Evolutionary conservation across 176 grass and related monocot genomes (phyloP).

Genomic region (Oryza longistaminata): DNA sequence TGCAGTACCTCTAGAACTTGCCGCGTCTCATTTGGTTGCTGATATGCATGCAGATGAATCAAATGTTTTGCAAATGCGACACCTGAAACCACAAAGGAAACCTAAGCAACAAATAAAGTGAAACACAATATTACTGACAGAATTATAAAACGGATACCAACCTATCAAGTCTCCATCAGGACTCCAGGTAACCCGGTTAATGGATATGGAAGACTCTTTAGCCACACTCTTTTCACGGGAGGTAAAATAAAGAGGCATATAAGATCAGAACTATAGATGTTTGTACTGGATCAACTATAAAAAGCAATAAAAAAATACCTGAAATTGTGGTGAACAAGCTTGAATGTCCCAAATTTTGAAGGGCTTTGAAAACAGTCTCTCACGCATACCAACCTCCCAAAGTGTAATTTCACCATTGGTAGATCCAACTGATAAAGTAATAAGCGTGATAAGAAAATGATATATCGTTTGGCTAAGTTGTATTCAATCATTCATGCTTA

Average conservation of each 20-base stretch:
- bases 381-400: slow-evolving; percentile 82
- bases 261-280: slow-evolving; percentile 27
- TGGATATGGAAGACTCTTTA: slow-evolving; percentile 74
- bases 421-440: slow-evolving; percentile 67
- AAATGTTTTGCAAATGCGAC: slow-evolving; percentile 90
- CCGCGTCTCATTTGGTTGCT: slow-evolving; percentile 71
- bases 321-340: slow-evolving; percentile 61
- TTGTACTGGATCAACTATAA: slow-evolving; percentile 25
- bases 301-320: slow-evolving; percentile 53
- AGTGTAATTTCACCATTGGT: slow-evolving; percentile 87
- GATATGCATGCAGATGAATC: slow-evolving; percentile 85
- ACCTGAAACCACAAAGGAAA: slow-evolving; percentile 49
- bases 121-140: slow-evolving; percentile 17
- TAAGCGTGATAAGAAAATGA: slow-evolving; percentile 19
- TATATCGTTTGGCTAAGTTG: neutral
- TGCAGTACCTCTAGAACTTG: slow-evolving; percentile 72
- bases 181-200: slow-evolving; percentile 87
- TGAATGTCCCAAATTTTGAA: slow-evolving; percentile 80
- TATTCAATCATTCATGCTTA: neutral
- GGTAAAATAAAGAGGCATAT: slow-evolving; percentile 27
- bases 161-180: slow-evolving; percentile 95
- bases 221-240: slow-evolving; percentile 50
- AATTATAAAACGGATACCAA: slow-evolving; percentile 38
- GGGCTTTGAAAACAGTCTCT: slow-evolving; percentile 72
- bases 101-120: slow-evolving; percentile 25